Percentiles rank a stretch among this genome's conserved stretches.
phyloP scores from a whole-genome alignment of 371 early-diverging fungal genomes.

The Lichtheimia ornata region DNA sequence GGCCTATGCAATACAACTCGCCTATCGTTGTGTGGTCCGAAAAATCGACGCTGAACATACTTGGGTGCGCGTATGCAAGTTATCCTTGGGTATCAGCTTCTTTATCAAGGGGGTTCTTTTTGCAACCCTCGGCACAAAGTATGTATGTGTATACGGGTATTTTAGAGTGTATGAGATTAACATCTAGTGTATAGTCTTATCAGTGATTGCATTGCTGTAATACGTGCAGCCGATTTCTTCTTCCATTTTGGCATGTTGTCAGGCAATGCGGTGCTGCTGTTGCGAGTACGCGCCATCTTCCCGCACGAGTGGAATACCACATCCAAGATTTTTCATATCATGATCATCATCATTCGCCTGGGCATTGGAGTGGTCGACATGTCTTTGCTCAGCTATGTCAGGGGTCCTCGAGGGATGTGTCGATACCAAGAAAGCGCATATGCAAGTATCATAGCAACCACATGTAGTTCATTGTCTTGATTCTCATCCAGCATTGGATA shows the following conservation, averaged over 20 bases:
- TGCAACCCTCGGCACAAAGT: conserved; percentile 8
- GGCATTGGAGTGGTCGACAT: conserved; percentile 34
- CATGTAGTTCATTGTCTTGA: not conserved
- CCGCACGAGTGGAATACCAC: conserved; percentile 21
- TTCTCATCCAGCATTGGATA: not conserved
- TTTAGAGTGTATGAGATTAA: not conserved
- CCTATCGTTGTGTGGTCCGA: not conserved
- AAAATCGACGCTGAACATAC: conserved; percentile 4
- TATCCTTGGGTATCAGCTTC: conserved; percentile 2
- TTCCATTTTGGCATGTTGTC: conserved; percentile 41
- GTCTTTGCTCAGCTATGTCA: conserved; percentile 14
- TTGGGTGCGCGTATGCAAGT: conserved; percentile 12
- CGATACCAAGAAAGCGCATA: conserved; percentile 27
- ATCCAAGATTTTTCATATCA: conserved; percentile 10
- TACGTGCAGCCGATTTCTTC: conserved; percentile 32
- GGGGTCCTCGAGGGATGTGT: conserved; percentile 20
- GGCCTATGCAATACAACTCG: conserved; percentile 3
- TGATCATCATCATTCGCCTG: conserved; percentile 19
- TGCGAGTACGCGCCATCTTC: conserved; percentile 32
- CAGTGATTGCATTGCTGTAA: conserved; percentile 18
- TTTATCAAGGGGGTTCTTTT: conserved; percentile 13
- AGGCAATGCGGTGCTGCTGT: conserved; percentile 31
- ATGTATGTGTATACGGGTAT: not conserved
- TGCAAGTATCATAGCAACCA: conserved; percentile 23
- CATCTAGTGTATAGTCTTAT: not conserved